Evolutionary conservation across 805 yeast species (phyloP).

Genomic region (Metschnikowia henanensis): DNA sequence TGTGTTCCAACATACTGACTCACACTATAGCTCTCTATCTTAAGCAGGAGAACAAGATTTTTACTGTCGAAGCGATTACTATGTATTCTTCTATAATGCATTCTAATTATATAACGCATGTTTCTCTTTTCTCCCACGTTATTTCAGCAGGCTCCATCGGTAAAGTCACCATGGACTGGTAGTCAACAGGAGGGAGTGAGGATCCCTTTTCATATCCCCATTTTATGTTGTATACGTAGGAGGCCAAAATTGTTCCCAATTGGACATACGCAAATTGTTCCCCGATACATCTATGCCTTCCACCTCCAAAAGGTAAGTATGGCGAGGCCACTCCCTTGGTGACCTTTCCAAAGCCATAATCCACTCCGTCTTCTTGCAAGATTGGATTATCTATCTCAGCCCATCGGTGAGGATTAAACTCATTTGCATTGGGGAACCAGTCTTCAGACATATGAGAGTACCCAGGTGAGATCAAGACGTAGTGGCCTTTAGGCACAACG

Average conservation of each 20-base stretch:
- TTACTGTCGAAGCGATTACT: too few relatives aligned
- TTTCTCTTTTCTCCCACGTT: slow-evolving; percentile 65
- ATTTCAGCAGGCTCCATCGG: slow-evolving; percentile 78
- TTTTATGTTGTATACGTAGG: slow-evolving; percentile 70
- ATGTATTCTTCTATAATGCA: not conserved
- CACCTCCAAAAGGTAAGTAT: slow-evolving; percentile 98
- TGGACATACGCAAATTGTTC: slow-evolving; percentile 97
- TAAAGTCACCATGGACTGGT: slow-evolving; percentile 88
- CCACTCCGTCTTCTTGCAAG: slow-evolving; percentile 49
- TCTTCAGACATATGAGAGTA: slow-evolving; percentile 74
- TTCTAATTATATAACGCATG: slow-evolving; percentile 27
- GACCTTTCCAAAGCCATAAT: slow-evolving; percentile 96
- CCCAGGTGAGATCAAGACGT: slow-evolving; percentile 93
- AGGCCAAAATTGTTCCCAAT: slow-evolving; percentile 78
- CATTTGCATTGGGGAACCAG: slow-evolving; percentile 74
- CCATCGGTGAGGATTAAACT: slow-evolving; percentile 92
- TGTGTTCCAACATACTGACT: too few relatives aligned
- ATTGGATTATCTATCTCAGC: slow-evolving; percentile 27
- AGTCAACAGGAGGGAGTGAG: slow-evolving; percentile 67
- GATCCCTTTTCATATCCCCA: slow-evolving; percentile 57
- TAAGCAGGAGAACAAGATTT: too few relatives aligned
- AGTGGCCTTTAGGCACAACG: slow-evolving; percentile 87
- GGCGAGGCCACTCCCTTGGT: slow-evolving; percentile 96
- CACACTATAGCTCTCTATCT: too few relatives aligned
- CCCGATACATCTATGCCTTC: slow-evolving; percentile 99